Evolutionary conservation across 768 basidiomycete species (phyloP).

Genomic region (Psilocybe subaeruginosa): DNA sequence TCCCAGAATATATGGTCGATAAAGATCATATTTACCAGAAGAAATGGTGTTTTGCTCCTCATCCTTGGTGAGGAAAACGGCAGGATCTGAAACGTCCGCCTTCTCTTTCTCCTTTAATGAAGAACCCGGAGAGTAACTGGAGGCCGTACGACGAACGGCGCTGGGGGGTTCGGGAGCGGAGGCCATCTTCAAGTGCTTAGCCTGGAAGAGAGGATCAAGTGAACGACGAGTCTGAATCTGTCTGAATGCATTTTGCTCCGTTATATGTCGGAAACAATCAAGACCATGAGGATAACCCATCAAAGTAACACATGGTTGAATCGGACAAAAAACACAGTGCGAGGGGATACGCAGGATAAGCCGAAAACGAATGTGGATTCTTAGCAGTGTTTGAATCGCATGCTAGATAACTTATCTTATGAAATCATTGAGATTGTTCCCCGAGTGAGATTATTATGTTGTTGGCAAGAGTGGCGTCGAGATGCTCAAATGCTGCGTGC

Average conservation of each 20-base stretch:
- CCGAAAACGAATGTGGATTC: neutral
- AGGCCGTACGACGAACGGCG: slow-evolving; percentile 8
- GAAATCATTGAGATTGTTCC: neutral
- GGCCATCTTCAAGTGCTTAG: slow-evolving; percentile 10
- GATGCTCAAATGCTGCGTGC: neutral
- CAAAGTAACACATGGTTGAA: neutral
- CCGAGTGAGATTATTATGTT: neutral
- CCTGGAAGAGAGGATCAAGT: neutral
- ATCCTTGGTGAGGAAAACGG: slow-evolving; percentile 8
- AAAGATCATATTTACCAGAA: slow-evolving; percentile 31
- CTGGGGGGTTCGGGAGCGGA: slow-evolving; percentile 4
- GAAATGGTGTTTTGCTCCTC: neutral
- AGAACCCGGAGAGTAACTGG: slow-evolving; percentile 4
- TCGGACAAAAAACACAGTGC: neutral
- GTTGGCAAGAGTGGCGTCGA: neutral
- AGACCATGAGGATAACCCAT: slow-evolving; percentile 7
- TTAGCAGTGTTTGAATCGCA: neutral
- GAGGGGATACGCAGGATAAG: neutral
- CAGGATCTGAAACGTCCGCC: slow-evolving; percentile 4
- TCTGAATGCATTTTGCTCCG: neutral
- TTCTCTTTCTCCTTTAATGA: slow-evolving; percentile 13
- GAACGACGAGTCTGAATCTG: neutral
- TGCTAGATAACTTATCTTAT: neutral
- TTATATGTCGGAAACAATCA: neutral
- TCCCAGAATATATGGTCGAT: slow-evolving; percentile 61